These are phyloP conservation scores for Fusarium luffae DNA, from an alignment of 2,329 filamentous ascomycete genomes.

Conservation along the genomic window DNA sequence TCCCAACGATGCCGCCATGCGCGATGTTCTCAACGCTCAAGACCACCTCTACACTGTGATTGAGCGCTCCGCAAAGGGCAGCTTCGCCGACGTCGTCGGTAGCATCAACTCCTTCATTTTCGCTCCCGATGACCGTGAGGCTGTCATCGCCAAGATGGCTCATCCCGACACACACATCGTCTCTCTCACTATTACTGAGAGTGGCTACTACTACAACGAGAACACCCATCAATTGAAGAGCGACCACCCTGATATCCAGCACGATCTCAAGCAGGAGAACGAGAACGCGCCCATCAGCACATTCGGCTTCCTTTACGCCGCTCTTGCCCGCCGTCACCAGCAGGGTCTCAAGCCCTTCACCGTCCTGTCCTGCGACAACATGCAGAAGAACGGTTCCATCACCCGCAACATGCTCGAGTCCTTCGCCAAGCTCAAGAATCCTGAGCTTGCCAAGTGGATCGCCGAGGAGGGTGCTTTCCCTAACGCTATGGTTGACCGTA, in stretches of 20 bases:
- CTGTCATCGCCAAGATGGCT: constrained; percentile 66
- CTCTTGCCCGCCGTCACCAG: constrained; percentile 57
- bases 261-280: constrained; percentile 60
- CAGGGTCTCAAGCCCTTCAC: constrained; percentile 63
- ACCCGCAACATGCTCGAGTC: constrained; percentile 63
- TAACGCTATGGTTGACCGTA: constrained; percentile 67
- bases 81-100: constrained; percentile 59
- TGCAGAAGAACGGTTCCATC: constrained; percentile 67
- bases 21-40: constrained; percentile 59
- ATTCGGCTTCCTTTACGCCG: constrained; percentile 65
- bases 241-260: constrained; percentile 61
- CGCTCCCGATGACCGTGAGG: constrained; percentile 62
- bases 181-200: constrained; percentile 66
- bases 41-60: constrained; percentile 65
- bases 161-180: constrained; percentile 65
- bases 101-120: constrained; percentile 65
- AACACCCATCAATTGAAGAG: constrained; percentile 64
- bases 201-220: constrained; percentile 68
- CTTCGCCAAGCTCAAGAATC: constrained; percentile 60
- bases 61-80: constrained; percentile 64
- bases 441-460: constrained; percentile 62
- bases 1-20: constrained; percentile 62
- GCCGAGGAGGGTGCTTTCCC: constrained; percentile 60
- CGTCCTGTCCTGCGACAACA: constrained; percentile 66
- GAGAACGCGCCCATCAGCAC: constrained; percentile 58